Evolutionary conservation across 2,329 filamentous ascomycete species (phyloP).

Genomic region (Diaporthe sp.): DNA sequence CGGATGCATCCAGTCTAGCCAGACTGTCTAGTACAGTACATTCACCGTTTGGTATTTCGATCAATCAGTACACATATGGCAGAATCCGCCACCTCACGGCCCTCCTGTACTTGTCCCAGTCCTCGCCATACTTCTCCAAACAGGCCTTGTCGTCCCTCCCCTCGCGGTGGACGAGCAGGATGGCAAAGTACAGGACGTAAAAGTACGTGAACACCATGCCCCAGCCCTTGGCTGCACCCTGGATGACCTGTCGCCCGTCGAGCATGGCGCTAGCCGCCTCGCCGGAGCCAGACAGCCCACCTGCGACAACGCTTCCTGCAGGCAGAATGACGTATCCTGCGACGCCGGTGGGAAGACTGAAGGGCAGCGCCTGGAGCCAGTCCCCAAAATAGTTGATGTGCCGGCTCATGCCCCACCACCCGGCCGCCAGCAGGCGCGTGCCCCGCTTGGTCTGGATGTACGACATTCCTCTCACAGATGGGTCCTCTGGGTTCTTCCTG

Average conservation of each 20-base stretch:
- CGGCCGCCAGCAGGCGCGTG: constrained; percentile 81
- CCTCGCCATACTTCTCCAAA: constrained; percentile 84
- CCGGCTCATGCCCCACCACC: constrained; percentile 90
- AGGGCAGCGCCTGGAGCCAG: constrained; percentile 91
- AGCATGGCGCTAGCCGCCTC: constrained; percentile 59
- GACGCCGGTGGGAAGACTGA: constrained; percentile 84
- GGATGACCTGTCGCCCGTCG: constrained; percentile 73
- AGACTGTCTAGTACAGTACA: too few relatives aligned
- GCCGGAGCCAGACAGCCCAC: constrained; percentile 56
- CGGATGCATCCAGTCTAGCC: not conserved
- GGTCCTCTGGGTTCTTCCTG: constrained; percentile 86
- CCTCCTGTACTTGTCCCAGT: constrained; percentile 87
- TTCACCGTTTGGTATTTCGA: too few relatives aligned
- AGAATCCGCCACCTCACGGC: constrained; percentile 83
- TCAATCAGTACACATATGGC: constrained; percentile 78
- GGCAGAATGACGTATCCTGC: constrained; percentile 81
- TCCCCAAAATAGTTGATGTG: constrained; percentile 96
- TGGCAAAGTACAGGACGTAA: constrained; percentile 88
- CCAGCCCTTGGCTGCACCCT: constrained; percentile 80
- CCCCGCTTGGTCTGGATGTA: constrained; percentile 86
- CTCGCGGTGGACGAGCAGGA: constrained; percentile 86
- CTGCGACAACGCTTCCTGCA: constrained; percentile 60
- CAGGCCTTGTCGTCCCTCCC: constrained; percentile 89
- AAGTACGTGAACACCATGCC: constrained; percentile 90
- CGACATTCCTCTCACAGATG: constrained; percentile 79